A percentile compares a stretch with the other conserved stretches of the same genome.
Conservation (phyloP, 1,139 yeast species). For the Candida sanyaensis region DNA sequence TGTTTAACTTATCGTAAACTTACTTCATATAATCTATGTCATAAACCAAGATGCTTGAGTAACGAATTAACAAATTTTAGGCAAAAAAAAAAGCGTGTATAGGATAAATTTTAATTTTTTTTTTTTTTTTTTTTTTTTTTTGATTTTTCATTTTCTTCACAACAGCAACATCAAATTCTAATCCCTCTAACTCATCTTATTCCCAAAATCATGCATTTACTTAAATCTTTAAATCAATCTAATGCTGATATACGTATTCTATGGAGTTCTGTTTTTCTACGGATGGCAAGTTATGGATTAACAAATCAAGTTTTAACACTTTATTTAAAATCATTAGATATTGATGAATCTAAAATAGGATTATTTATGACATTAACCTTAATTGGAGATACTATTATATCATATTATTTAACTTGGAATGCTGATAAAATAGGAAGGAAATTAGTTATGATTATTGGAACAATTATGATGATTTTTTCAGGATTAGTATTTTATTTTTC, state of each 20-base stretch:
- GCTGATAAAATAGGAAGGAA: constrained; percentile 53
- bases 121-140: too few relatives aligned
- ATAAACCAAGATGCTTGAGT: too few relatives aligned
- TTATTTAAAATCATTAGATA: constrained; percentile 57
- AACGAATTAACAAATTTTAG: too few relatives aligned
- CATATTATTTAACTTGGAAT: constrained; percentile 32
- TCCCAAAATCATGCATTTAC: constrained; percentile 29
- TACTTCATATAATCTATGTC: too few relatives aligned
- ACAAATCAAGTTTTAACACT: constrained; percentile 80
- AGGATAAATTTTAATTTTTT: too few relatives aligned
- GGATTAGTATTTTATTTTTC: constrained; percentile 62
- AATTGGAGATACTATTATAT: constrained; percentile 38
- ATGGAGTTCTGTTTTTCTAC: constrained; percentile 68
- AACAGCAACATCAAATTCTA: too few relatives aligned
- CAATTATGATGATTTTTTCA: constrained; percentile 68
- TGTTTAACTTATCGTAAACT: too few relatives aligned
- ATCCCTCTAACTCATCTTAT: too few relatives aligned
- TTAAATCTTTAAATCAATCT: constrained; percentile 26
- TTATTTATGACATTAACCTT: constrained; percentile 62
- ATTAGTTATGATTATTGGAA: constrained; percentile 62
- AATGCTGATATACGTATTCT: constrained; percentile 61
- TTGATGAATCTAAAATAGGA: constrained; percentile 66
- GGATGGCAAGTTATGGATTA: constrained; percentile 79
- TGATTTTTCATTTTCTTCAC: too few relatives aligned
- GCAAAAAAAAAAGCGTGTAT: too few relatives aligned